These are phyloP conservation scores for Suillus subluteus DNA, from an alignment of 768 basidiomycete species.

Conservation along the genomic window DNA sequence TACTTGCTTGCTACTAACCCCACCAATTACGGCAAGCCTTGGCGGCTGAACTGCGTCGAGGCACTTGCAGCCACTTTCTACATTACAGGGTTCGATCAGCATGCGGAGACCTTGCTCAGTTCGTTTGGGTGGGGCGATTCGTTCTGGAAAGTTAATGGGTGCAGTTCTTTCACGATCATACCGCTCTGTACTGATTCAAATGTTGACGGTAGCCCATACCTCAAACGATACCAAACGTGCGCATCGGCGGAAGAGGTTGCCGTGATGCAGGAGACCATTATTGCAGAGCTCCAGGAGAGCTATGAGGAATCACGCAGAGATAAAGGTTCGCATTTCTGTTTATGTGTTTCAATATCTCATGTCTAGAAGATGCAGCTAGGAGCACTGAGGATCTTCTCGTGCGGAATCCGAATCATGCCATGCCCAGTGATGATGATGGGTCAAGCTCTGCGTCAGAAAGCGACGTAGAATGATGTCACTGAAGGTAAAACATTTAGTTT, in stretches of 20 bases:
- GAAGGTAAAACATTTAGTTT: not conserved
- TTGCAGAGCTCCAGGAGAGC: slow-evolving; percentile 65
- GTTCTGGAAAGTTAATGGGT: slow-evolving; percentile 88
- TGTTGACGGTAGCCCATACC: slow-evolving; percentile 36
- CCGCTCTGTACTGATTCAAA: not conserved
- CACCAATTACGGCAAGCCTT: slow-evolving; percentile 97
- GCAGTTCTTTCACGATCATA: slow-evolving; percentile 4
- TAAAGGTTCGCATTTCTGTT: slow-evolving; percentile 43
- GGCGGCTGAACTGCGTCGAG: slow-evolving; percentile 94
- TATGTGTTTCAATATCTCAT: slow-evolving; percentile 5
- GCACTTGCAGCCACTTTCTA: slow-evolving; percentile 95
- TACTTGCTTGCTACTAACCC: slow-evolving; percentile 96
- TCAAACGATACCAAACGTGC: slow-evolving; percentile 81
- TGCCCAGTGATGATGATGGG: slow-evolving; percentile 1
- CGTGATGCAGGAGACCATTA: slow-evolving; percentile 66
- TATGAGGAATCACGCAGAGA: slow-evolving; percentile 60
- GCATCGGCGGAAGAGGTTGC: slow-evolving; percentile 58
- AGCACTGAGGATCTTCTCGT: slow-evolving; percentile 65
- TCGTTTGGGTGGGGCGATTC: slow-evolving; percentile 92
- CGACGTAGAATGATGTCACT: not conserved
- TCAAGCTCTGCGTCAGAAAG: not conserved
- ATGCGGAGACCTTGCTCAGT: slow-evolving; percentile 77
- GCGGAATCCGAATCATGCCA: slow-evolving; percentile 67
- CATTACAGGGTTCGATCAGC: slow-evolving; percentile 82
- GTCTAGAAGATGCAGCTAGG: slow-evolving; percentile 24